A percentile compares a stretch with the other conserved stretches of the same genome.
phyloP scores from a whole-genome alignment of 2,329 filamentous ascomycete genomes.

The Ophiostoma fasciatum region DNA sequence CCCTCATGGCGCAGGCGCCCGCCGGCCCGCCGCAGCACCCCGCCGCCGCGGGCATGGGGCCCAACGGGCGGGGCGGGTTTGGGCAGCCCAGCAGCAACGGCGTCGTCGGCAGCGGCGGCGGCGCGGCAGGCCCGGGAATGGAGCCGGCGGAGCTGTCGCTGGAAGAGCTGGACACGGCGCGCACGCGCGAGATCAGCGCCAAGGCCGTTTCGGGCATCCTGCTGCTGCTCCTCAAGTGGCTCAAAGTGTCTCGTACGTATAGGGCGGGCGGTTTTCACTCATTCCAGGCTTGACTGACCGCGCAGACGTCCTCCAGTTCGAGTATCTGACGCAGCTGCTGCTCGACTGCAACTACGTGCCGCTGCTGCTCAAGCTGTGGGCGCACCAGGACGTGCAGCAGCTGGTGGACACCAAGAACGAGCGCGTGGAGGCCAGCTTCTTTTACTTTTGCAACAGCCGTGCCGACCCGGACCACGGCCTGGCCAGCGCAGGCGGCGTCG shows the following conservation, averaged over 20 bases:
- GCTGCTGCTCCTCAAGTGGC: slow-evolving; percentile 85
- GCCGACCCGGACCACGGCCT: too few relatives aligned
- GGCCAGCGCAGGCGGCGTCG: too few relatives aligned
- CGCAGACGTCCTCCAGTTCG: slow-evolving; percentile 81
- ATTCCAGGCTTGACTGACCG: too few relatives aligned
- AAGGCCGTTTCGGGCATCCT: slow-evolving; percentile 88
- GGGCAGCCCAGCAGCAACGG: slow-evolving; percentile 10
- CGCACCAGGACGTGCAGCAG: slow-evolving; percentile 85
- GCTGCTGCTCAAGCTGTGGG: slow-evolving; percentile 81
- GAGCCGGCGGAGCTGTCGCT: slow-evolving; percentile 32
- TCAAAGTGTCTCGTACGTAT: slow-evolving; percentile 76
- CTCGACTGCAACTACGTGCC: slow-evolving; percentile 93
- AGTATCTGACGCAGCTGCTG: slow-evolving; percentile 85
- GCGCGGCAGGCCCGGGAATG: too few relatives aligned
- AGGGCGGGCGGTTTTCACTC: background rate
- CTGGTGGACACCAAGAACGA: slow-evolving; percentile 78
- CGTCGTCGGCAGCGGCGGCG: too few relatives aligned
- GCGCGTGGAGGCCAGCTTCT: slow-evolving; percentile 70
- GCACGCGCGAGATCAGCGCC: slow-evolving; percentile 72
- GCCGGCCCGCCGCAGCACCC: slow-evolving; percentile 28
- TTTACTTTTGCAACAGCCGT: slow-evolving; percentile 70
- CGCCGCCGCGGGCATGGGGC: slow-evolving; percentile 20
- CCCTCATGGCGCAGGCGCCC: slow-evolving; percentile 51
- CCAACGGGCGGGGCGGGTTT: slow-evolving; percentile 18
- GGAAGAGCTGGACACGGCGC: slow-evolving; percentile 69